phyloP scores from a whole-genome alignment of 139 green algal species.

The Diplosphaera chodatii region DNA sequence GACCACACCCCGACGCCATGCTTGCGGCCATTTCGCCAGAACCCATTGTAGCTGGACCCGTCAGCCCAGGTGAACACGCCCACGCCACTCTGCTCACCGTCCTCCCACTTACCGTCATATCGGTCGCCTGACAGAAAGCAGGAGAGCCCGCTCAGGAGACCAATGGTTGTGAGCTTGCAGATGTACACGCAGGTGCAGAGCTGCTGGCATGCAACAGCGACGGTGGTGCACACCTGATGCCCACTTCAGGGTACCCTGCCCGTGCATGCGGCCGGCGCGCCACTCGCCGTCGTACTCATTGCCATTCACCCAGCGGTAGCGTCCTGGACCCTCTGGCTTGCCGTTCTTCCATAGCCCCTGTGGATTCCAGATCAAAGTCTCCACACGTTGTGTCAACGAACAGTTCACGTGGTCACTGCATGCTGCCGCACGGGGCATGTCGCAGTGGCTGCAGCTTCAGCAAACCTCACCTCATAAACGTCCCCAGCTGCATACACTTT shows the following conservation, averaged over 20 bases:
- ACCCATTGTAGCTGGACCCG: slow-evolving; percentile 76
- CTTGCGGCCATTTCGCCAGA: slow-evolving; percentile 68
- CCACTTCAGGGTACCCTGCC: slow-evolving; percentile 87
- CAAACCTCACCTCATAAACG: slow-evolving; percentile 55
- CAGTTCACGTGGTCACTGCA: too few relatives aligned
- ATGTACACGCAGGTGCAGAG: too few relatives aligned
- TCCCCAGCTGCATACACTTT: slow-evolving; percentile 73
- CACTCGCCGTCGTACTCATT: slow-evolving; percentile 89
- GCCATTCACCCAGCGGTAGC: slow-evolving; percentile 67
- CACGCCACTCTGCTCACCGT: slow-evolving; percentile 63
- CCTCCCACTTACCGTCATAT: slow-evolving; percentile 84
- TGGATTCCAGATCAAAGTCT: neutral
- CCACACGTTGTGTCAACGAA: too few relatives aligned
- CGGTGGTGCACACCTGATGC: slow-evolving; percentile 18
- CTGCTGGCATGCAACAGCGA: slow-evolving; percentile 19
- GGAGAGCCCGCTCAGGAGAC: too few relatives aligned
- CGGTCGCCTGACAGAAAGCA: slow-evolving; percentile 43
- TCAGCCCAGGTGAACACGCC: slow-evolving; percentile 83
- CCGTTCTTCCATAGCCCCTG: slow-evolving; percentile 62
- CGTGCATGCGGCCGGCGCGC: slow-evolving; percentile 68
- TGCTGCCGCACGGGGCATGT: too few relatives aligned
- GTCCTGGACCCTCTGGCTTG: slow-evolving; percentile 60
- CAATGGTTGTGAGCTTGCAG: too few relatives aligned
- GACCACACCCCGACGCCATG: slow-evolving; percentile 67
- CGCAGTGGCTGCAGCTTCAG: neutral